Evolutionary conservation across 495 filamentous ascomycete genomes (phyloP).

Genomic region (Annulohypoxylon bovei): DNA sequence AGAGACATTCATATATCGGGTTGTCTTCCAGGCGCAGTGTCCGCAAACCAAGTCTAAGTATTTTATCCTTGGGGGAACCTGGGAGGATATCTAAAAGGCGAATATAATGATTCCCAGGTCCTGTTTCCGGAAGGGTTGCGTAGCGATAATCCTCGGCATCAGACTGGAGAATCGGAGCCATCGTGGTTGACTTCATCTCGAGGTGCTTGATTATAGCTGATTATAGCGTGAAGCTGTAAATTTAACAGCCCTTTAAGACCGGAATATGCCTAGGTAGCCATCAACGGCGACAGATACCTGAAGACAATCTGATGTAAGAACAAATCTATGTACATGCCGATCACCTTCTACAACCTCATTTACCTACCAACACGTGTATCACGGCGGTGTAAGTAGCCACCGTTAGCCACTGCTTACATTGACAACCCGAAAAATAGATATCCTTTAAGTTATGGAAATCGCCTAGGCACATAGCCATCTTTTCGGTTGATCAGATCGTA

Average conservation of each 20-base stretch:
- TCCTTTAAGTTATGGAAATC: background rate
- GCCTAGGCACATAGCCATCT: background rate
- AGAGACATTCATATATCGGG: background rate
- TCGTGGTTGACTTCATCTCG: background rate
- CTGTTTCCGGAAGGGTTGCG: background rate
- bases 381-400: background rate
- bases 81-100: conserved; percentile 1
- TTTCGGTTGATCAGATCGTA: background rate
- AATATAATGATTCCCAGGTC: background rate
- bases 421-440: background rate
- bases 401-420: too few species aligned
- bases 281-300: background rate
- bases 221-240: background rate
- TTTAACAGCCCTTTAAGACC: background rate
- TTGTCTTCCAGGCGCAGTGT: background rate
- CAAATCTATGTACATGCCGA: background rate
- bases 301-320: background rate
- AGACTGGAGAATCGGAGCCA: background rate
- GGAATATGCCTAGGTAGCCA: background rate
- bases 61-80: background rate
- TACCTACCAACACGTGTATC: background rate
- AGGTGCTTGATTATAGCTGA: background rate
- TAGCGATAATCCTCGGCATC: background rate
- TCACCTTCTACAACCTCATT: background rate
- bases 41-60: background rate